Conservation (phyloP, 2,329 filamentous ascomycete genomes). For the Penicillium sp. region DNA sequence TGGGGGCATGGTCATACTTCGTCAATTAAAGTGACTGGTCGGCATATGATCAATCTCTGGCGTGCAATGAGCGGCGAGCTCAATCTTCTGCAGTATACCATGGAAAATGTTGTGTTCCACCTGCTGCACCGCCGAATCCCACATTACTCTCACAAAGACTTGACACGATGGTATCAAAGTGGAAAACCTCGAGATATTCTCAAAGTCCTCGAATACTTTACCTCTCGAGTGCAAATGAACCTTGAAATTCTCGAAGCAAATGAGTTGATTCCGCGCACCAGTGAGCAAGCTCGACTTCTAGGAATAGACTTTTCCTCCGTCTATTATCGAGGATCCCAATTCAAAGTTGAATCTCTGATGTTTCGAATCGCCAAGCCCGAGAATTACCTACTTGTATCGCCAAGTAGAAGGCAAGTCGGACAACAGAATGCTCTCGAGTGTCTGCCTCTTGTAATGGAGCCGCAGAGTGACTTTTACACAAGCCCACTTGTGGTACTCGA, state of each 20-base stretch:
- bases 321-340: slow-evolving; percentile 91
- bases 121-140: slow-evolving; percentile 83
- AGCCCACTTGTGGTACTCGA: slow-evolving; percentile 89
- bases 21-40: slow-evolving; percentile 85
- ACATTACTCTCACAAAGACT: slow-evolving; percentile 75
- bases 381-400: slow-evolving; percentile 86
- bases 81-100: slow-evolving; percentile 83
- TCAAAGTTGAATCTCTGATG: slow-evolving; percentile 99
- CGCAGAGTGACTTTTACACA: slow-evolving; percentile 89
- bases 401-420: slow-evolving; percentile 87
- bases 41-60: slow-evolving; percentile 98
- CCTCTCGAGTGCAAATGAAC: slow-evolving; percentile 73
- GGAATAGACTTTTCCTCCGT: slow-evolving; percentile 98
- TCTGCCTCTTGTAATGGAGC: slow-evolving; percentile 94
- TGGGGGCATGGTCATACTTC: slow-evolving; percentile 97
- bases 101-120: slow-evolving; percentile 95
- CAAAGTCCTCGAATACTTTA: slow-evolving; percentile 77
- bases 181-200: slow-evolving; percentile 67
- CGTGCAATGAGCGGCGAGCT: slow-evolving; percentile 92
- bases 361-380: slow-evolving; percentile 97
- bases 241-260: slow-evolving; percentile 90
- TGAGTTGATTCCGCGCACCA: slow-evolving; percentile 83
- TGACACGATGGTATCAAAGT: slow-evolving; percentile 81
- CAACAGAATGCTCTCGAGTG: slow-evolving; percentile 94
- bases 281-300: slow-evolving; percentile 88